Conservation (phyloP, 192 early-diverging fungal genomes). For the Linnemannia hyalina region DNA sequence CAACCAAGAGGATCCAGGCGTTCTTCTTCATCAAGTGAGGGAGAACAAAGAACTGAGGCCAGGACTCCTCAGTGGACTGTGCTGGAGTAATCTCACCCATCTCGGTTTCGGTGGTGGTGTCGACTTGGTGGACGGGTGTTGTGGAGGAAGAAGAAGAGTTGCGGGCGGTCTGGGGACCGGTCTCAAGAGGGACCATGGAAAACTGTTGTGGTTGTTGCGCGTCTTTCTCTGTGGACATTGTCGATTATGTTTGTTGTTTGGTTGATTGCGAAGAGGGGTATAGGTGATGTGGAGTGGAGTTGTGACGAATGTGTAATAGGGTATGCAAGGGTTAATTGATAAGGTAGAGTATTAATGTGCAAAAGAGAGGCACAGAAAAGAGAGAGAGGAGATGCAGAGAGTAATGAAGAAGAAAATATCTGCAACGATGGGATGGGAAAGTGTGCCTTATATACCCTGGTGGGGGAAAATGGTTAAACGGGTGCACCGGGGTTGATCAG, state of each 20-base stretch:
- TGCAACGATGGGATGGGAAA: slow-evolving; percentile 8
- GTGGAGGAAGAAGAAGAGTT: slow-evolving; percentile 25
- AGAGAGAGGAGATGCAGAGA: neutral
- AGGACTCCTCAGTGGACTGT: slow-evolving; percentile 2
- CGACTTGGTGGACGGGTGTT: slow-evolving; percentile 28
- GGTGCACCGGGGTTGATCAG: slow-evolving; percentile 3
- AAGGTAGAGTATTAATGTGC: neutral
- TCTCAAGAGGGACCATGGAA: slow-evolving; percentile 17
- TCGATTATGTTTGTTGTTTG: neutral
- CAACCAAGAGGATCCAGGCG: slow-evolving; percentile 32
- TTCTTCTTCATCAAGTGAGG: slow-evolving; percentile 45
- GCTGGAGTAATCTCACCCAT: neutral
- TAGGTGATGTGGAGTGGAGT: neutral
- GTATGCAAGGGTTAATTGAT: neutral
- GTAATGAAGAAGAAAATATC: neutral
- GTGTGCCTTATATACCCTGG: neutral
- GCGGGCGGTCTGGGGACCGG: slow-evolving; percentile 13
- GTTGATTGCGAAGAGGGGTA: neutral
- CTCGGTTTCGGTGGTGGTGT: neutral
- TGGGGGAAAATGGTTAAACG: neutral
- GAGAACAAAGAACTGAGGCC: slow-evolving; percentile 47
- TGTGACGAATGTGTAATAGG: neutral
- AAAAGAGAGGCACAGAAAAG: neutral
- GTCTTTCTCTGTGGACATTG: slow-evolving; percentile 26
- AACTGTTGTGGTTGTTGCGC: slow-evolving; percentile 18